These are phyloP conservation scores for Vachellia pachyceras DNA, from an alignment of 306 rosid genomes.

Conservation along the genomic window DNA sequence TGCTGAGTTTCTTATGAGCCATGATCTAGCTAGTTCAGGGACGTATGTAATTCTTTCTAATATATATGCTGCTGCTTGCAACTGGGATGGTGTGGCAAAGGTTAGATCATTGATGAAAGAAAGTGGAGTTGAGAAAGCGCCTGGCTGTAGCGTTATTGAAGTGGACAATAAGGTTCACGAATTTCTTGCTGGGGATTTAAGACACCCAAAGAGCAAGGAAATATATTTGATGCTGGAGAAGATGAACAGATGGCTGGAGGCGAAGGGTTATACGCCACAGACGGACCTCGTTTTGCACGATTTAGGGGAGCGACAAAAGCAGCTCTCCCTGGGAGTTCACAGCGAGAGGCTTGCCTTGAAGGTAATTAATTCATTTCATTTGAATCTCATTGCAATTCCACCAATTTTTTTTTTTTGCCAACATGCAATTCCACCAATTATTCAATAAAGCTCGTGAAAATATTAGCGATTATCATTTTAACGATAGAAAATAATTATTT, in stretches of 20 bases:
- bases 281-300: conserved; percentile 72
- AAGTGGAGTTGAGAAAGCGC: conserved; percentile 81
- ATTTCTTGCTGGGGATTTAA: conserved; percentile 78
- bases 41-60: conserved; percentile 83
- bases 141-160: conserved; percentile 86
- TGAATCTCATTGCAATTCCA: too few species aligned
- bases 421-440: too few species aligned
- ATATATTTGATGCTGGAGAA: conserved; percentile 69
- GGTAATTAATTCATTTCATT: too few species aligned
- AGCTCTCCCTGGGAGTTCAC: conserved; percentile 75
- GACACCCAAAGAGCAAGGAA: conserved; percentile 66
- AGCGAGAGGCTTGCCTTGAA: conserved; percentile 89
- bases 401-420: too few species aligned
- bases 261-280: conserved; percentile 64
- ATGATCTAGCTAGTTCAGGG: conserved; percentile 71
- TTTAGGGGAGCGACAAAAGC: conserved; percentile 66
- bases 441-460: too few species aligned
- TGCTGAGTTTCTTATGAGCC: conserved; percentile 64
- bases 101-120: conserved; percentile 76
- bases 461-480: too few species aligned
- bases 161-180: conserved; percentile 70
- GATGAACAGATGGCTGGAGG: conserved; percentile 68
- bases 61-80: conserved; percentile 69
- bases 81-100: conserved; percentile 80
- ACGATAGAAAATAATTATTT: too few species aligned